A percentile compares a stretch with the other conserved stretches of the same genome.
phyloP scores from a whole-genome alignment of 306 rosid genomes.

The Bauhinia variegata region DNA sequence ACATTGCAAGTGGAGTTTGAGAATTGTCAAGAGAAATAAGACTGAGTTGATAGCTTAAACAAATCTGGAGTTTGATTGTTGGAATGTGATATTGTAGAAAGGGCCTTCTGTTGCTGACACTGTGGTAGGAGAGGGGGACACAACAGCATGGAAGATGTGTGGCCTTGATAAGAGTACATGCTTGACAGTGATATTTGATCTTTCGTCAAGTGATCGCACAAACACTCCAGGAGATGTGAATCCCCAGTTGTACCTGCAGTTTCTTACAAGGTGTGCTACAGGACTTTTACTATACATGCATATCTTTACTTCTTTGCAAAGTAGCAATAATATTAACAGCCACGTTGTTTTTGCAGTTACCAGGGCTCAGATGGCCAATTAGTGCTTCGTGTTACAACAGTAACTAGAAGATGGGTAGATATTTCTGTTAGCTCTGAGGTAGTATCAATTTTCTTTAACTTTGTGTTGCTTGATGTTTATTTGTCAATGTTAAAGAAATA shows the following conservation, averaged over 20 bases:
- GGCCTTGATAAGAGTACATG: conserved; percentile 97
- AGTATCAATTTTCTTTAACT: conserved; percentile 37
- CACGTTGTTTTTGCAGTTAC: conserved; percentile 61
- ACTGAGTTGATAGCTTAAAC: background rate
- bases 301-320: background rate
- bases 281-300: conserved; percentile 11
- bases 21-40: conserved; percentile 31
- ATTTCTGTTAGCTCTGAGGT: conserved; percentile 88
- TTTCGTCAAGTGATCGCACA: conserved; percentile 83
- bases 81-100: conserved; percentile 65
- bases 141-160: conserved; percentile 92
- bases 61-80: conserved; percentile 40
- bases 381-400: conserved; percentile 86
- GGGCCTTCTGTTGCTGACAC: conserved; percentile 94
- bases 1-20: conserved; percentile 24
- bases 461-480: conserved; percentile 22
- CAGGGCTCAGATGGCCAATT: conserved; percentile 78
- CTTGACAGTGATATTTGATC: conserved; percentile 92
- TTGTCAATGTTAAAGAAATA: conserved; percentile 31
- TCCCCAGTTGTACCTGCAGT: conserved; percentile 91
- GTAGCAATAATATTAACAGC: conserved; percentile 25
- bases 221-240: conserved; percentile 72
- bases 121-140: conserved; percentile 85
- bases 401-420: conserved; percentile 91
- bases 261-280: conserved; percentile 76